These are phyloP conservation scores for Xylaria arbuscula DNA, from an alignment of 2,329 filamentous ascomycete genomes.

Conservation along the genomic window DNA sequence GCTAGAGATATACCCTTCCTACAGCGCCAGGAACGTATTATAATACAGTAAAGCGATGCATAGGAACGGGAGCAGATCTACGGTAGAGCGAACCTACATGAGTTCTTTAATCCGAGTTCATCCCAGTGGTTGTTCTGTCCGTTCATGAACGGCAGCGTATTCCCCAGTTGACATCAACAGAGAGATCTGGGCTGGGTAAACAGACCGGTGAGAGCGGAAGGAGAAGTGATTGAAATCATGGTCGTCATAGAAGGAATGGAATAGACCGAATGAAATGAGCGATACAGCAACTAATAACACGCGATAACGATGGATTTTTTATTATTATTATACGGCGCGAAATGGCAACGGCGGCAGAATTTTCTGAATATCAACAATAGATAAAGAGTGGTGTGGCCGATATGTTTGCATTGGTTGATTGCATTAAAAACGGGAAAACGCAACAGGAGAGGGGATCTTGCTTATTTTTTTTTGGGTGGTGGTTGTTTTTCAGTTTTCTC, in stretches of 20 bases:
- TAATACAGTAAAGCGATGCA: conserved; percentile 30
- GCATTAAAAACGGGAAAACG: neutral
- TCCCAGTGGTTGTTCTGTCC: neutral
- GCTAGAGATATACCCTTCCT: conserved; percentile 36
- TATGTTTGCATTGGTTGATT: neutral
- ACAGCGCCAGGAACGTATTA: conserved; percentile 30
- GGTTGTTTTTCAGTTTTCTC: neutral
- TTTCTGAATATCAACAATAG: neutral
- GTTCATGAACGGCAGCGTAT: neutral
- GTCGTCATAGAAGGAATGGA: neutral
- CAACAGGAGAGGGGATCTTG: neutral
- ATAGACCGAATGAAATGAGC: neutral
- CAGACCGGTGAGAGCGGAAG: neutral
- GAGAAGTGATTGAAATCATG: too few species aligned
- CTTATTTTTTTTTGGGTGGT: neutral
- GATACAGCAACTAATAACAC: neutral
- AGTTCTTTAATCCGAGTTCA: neutral
- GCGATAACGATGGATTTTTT: neutral
- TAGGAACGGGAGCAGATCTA: too few species aligned
- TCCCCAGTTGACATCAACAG: neutral
- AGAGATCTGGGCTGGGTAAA: neutral
- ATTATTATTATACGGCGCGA: neutral
- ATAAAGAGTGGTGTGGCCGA: neutral
- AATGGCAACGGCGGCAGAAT: neutral
- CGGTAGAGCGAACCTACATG: neutral